Conservation (phyloP, 495 filamentous ascomycete genomes). For the Xylaria grammica region DNA sequence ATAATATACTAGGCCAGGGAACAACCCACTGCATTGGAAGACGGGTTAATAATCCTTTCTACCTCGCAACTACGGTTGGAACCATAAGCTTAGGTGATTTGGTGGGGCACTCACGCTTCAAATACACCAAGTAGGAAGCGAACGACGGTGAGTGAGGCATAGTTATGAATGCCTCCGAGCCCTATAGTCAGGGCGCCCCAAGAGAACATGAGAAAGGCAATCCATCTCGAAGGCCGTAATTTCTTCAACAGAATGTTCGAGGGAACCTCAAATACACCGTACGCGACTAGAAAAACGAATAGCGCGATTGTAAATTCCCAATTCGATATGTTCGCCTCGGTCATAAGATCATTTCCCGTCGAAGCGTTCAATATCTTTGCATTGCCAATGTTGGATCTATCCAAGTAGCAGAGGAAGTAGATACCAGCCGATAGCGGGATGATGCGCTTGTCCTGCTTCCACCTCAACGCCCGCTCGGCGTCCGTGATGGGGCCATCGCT, state of each 20-base stretch:
- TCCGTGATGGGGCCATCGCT: slow-evolving; percentile 28
- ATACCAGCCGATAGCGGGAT: slow-evolving; percentile 57
- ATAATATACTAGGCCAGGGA: slow-evolving; percentile 82
- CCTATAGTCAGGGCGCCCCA: slow-evolving; percentile 61
- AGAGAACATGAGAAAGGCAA: slow-evolving; percentile 63
- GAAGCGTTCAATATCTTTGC: slow-evolving; percentile 48
- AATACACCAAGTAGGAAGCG: slow-evolving; percentile 61
- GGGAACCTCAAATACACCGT: slow-evolving; percentile 51
- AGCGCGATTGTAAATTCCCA: slow-evolving; percentile 72
- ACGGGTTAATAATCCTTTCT: slow-evolving; percentile 28
- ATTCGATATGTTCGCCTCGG: slow-evolving; percentile 64
- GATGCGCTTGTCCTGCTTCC: slow-evolving; percentile 65
- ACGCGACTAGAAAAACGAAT: slow-evolving; percentile 56
- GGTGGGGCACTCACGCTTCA: slow-evolving; percentile 44
- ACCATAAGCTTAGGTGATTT: background rate
- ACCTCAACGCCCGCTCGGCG: slow-evolving; percentile 49
- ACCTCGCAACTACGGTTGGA: slow-evolving; percentile 29
- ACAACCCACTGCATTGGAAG: slow-evolving; percentile 56
- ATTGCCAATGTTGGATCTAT: slow-evolving; percentile 44
- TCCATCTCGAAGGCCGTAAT: slow-evolving; percentile 55
- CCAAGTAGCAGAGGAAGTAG: slow-evolving; percentile 62
- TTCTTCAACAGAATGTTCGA: slow-evolving; percentile 81
- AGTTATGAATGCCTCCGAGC: slow-evolving; percentile 57
- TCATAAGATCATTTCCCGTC: slow-evolving; percentile 62
- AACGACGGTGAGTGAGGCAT: slow-evolving; percentile 55